phyloP scores from a whole-genome alignment of 1,284 basidiomycete genomes.

The Ceratobasidium sp. region DNA sequence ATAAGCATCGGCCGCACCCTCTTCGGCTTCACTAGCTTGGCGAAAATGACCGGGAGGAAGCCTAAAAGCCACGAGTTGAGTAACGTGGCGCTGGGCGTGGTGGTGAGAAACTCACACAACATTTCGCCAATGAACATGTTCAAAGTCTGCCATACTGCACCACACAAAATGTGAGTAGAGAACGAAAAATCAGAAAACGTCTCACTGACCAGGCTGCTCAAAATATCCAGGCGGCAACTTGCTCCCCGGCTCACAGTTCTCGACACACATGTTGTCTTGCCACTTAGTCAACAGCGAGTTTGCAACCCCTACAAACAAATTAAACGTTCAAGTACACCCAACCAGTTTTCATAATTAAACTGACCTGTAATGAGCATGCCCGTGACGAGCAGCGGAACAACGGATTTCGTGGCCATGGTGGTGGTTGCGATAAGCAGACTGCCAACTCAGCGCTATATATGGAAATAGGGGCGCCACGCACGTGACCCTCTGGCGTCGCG shows the following conservation, averaged over 20 bases:
- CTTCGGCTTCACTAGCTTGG: conserved; percentile 64
- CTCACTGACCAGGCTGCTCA: conserved; percentile 70
- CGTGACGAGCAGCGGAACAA: conserved; percentile 64
- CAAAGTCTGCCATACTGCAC: conserved; percentile 86
- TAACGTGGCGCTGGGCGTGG: conserved; percentile 43
- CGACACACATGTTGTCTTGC: conserved; percentile 95
- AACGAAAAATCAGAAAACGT: neutral
- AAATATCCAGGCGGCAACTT: conserved; percentile 65
- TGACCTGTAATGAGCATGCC: conserved; percentile 81
- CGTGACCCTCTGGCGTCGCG: conserved; percentile 17
- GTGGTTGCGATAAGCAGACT: too few relatives aligned
- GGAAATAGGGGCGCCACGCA: conserved; percentile 20
- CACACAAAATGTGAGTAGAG: conserved; percentile 21
- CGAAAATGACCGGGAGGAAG: conserved; percentile 82
- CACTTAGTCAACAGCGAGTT: conserved; percentile 84
- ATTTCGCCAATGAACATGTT: conserved; percentile 96
- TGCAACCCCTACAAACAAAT: conserved; percentile 39
- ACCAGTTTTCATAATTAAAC: neutral
- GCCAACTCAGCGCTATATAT: too few relatives aligned
- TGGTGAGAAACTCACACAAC: conserved; percentile 71
- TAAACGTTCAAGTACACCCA: conserved; percentile 3
- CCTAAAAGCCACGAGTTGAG: conserved; percentile 59
- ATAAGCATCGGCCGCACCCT: conserved; percentile 32
- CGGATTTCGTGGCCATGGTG: conserved; percentile 55
- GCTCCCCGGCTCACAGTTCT: conserved; percentile 71